These are phyloP conservation scores for Chaetomiaceae sp. DNA, from an alignment of 2,329 filamentous ascomycete genomes.

Conservation along the genomic window DNA sequence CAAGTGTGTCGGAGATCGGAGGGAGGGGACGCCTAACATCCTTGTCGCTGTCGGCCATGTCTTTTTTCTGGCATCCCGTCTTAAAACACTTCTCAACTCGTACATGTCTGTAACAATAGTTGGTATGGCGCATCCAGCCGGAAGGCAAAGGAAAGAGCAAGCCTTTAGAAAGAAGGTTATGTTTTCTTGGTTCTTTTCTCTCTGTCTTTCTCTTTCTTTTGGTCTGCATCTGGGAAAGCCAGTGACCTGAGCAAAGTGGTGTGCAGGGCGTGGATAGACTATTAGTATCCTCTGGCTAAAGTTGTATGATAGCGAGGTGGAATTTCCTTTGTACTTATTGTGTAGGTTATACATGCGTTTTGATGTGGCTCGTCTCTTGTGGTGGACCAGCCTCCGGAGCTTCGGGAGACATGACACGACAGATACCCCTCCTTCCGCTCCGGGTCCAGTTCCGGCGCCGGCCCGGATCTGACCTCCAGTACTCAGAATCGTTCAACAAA, in stretches of 20 bases:
- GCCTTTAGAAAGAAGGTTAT: background rate
- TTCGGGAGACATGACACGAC: too few species aligned
- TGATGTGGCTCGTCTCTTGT: background rate
- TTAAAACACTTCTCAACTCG: constrained; percentile 11
- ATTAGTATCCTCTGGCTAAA: background rate
- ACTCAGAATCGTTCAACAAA: too few species aligned
- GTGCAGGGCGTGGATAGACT: constrained; percentile 2
- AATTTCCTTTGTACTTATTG: background rate
- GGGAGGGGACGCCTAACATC: background rate
- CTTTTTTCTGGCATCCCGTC: background rate
- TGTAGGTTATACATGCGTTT: background rate
- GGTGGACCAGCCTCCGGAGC: too few species aligned
- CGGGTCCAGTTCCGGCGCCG: too few species aligned
- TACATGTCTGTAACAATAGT: constrained; percentile 16
- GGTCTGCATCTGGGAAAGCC: background rate
- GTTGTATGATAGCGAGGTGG: constrained; percentile 1
- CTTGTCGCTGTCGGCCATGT: background rate
- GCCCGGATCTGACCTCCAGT: too few species aligned
- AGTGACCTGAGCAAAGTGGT: background rate
- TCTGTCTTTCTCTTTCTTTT: background rate
- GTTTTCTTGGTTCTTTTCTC: background rate
- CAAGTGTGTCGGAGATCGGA: background rate
- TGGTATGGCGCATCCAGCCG: constrained; percentile 12
- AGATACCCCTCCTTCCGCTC: too few species aligned
- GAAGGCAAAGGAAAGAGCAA: background rate